Percentiles rank a stretch among this genome's conserved stretches.
These are phyloP conservation scores for Auriculariales sp. DNA, from an alignment of 768 basidiomycete species.

Conservation along the genomic window DNA sequence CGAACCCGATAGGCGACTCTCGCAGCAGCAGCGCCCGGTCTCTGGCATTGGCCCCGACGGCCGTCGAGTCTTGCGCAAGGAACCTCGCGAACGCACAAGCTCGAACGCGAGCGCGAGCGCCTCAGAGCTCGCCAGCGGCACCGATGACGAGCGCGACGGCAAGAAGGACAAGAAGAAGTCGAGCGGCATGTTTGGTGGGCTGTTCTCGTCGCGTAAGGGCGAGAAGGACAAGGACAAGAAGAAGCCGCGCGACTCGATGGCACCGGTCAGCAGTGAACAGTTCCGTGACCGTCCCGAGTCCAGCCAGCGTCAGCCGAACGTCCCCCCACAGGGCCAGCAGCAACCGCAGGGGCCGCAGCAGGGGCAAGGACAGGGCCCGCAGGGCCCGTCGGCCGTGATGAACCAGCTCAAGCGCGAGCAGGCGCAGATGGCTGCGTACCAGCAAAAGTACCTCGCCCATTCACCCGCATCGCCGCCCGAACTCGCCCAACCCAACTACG, in stretches of 20 bases:
- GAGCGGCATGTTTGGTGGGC: constrained; percentile 17
- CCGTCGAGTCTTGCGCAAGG: constrained; percentile 23
- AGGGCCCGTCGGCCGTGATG: constrained; percentile 43
- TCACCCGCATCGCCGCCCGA: constrained; percentile 65
- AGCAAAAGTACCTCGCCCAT: constrained; percentile 68
- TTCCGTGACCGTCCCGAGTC: constrained; percentile 4
- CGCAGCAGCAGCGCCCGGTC: background rate
- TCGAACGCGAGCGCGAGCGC: no score
- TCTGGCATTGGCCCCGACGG: no score
- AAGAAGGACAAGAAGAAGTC: constrained; percentile 38
- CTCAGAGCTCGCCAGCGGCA: background rate
- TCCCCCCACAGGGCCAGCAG: background rate
- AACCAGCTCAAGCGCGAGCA: constrained; percentile 77
- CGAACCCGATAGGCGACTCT: background rate
- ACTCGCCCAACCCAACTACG: constrained; percentile 41
- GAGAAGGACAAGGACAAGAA: constrained; percentile 35
- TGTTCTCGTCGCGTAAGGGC: no score
- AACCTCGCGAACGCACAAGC: constrained; percentile 14
- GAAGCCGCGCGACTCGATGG: background rate
- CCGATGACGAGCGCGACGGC: constrained; percentile 27
- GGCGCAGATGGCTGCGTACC: constrained; percentile 76
- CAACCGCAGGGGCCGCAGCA: background rate
- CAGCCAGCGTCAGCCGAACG: constrained; percentile 14
- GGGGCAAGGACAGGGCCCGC: constrained; percentile 17
- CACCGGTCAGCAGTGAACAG: constrained; percentile 24